Evolutionary conservation across 2,329 filamentous ascomycete species (phyloP), one percentile per base, ranked within the genome.

Genomic region (Colletotrichum destructivum): DNA sequence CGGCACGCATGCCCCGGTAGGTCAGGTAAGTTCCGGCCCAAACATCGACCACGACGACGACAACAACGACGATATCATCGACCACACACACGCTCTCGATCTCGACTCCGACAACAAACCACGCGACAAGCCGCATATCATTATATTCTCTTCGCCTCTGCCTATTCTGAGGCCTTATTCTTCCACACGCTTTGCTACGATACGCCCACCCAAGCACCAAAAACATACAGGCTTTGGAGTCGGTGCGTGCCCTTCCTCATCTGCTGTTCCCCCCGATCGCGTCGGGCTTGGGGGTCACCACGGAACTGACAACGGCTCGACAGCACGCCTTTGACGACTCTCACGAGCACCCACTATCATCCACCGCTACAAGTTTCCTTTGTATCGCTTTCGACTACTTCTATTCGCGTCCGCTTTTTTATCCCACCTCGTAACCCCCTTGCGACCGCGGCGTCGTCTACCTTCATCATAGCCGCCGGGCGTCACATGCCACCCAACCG

Each of bases 271-370:
- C 52, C 54, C 60, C 47, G 4, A 60, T 61, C 69, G 60, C 66
- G 46, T 54, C 54, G 12, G 46, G 16, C 23, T 18, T 26, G n/a
- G 38, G 18, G 21, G 8, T n/a, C 42, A 40, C 38, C 42, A 64
- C 13, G 26, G n/a, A 35, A 60, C 69, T 69, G 42, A 72, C 64
- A 52, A 59, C 49, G 38, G 26, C 64, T 15, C 13, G 52, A 35
- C 23, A 71, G 69, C 57, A 49, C 69, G 54, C 54, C 49, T 60
- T 42, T 60, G 1, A 69, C 65, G 69, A 69, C 69, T 72, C 47
- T 69, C 47, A 64, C 69, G 66, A 69, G 69, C 59, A 69, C 62
- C 60, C 59, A 72, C 62, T 64, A 3, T 44, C 52, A 69, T 35
- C 40, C 26, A 46, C 35, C 47, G 60, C 49, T 49, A 21, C 59